Conservation (phyloP, 441 rosid genomes). For the Pelargonium australe region DNA sequence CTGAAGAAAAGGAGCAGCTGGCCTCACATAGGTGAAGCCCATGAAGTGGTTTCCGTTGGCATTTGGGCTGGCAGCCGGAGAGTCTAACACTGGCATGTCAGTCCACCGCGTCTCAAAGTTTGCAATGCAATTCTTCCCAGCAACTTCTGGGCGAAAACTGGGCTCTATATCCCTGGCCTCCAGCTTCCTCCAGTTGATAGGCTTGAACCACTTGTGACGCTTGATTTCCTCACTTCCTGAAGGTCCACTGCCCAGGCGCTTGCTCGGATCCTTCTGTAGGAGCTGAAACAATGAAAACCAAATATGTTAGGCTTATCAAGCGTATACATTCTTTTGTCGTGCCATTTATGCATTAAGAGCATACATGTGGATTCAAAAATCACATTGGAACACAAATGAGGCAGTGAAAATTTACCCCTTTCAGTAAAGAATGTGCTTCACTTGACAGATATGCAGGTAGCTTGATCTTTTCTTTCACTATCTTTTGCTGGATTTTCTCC, state of each 20-base stretch:
- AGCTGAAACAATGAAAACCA: slow-evolving; percentile 37
- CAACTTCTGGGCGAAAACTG: slow-evolving; percentile 72
- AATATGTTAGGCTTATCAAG: no score
- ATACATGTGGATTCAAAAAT: neutral
- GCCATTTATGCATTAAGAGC: neutral
- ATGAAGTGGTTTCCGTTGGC: slow-evolving; percentile 52
- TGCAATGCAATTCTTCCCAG: slow-evolving; percentile 74
- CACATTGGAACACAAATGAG: neutral
- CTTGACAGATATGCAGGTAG: slow-evolving; percentile 46
- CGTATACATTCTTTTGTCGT: neutral
- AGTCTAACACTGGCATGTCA: slow-evolving; percentile 67
- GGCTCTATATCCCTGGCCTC: slow-evolving; percentile 68
- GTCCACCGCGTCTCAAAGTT: slow-evolving; percentile 87
- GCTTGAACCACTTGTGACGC: slow-evolving; percentile 81
- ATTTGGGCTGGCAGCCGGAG: slow-evolving; percentile 80
- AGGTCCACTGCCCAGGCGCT: slow-evolving; percentile 68
- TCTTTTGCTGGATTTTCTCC: slow-evolving; percentile 47
- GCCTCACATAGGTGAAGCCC: slow-evolving; percentile 65
- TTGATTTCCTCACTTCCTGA: slow-evolving; percentile 65
- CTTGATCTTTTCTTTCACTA: slow-evolving; percentile 58
- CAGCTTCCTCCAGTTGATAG: slow-evolving; percentile 78
- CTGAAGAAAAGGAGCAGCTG: slow-evolving; percentile 53
- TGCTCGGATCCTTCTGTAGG: slow-evolving; percentile 68
- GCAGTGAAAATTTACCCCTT: slow-evolving; percentile 40
- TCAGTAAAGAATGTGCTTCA: slow-evolving; percentile 56